Evolutionary conservation across 2,329 filamentous ascomycete species (phyloP), one percentile per base, ranked within the genome.

Genomic region (Blastomyces parvus): DNA sequence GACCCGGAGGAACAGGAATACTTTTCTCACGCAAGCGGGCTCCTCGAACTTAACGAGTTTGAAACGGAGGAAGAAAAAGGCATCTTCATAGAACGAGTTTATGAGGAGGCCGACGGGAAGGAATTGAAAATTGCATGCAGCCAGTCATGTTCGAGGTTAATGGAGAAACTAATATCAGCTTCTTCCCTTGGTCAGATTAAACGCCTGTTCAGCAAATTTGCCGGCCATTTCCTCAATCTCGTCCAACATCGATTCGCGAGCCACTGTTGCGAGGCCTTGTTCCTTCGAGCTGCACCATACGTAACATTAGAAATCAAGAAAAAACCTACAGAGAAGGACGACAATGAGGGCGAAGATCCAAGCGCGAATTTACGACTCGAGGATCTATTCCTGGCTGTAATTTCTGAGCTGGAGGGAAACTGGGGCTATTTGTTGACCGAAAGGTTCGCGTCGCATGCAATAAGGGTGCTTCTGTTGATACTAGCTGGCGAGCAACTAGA

Each of bases 201-300:
- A 81, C 83, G 83, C 58, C 78, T 99, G 25, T 97, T 97, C 74
- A 84, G 85, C 67, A 90, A 89, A 55, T 97, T 97, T 74, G 86
- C 82, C 25, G 87, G 88, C 42, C 90, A 97, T 76, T 96, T 97
- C 76, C 80, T 93, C 64, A 88, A 92, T 70, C 83, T 99, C 36
- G 87, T 97, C 60, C 92, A 95, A 74, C 94, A 99, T 77, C 88
- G 94, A 22, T 99, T 99, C 71, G 94, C 94, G 5, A 96, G 92
- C 65, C 94, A 99, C 79, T 97, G 93, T 77, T 97, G 92, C 74
- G 94, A 99, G 78, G 90, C 90, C 33, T 82, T 99, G 40, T 97
- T 99, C 74, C 81, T 92, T 59, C 86, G 89, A 67, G 88, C 90
- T 1, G 92, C 92, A 0, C 88, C 89, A 0, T 78, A 88, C 13